Evolutionary conservation across 2,329 filamentous ascomycete species (phyloP), one percentile per base, ranked within the genome.

Genomic region (Raffaelea deltoideospora): DNA sequence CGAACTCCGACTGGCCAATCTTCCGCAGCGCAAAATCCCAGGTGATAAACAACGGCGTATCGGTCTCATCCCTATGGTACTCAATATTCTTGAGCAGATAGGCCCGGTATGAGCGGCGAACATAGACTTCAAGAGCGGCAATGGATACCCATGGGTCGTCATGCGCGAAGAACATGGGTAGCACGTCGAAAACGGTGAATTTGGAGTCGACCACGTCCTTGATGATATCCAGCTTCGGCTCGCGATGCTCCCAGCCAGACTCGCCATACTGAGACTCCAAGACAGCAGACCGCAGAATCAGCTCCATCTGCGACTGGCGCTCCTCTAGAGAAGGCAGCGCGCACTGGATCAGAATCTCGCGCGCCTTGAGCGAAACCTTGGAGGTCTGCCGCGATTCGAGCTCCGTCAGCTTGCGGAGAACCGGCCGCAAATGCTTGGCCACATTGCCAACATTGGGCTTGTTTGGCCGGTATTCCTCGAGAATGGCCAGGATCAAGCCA

Each of bases 191-290:
- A 45, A 98, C 90, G 30, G 88, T 96, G 65, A 92, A 96, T 64
- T 93, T 93, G 37, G 90, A 96, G 59, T 98, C 90, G 36, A 98
- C 85, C 23, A 98, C 87, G 59, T 98, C 90, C 67, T 94, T 94
- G 62, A 98, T 79, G 45, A 93, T 68, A 18, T 92, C 81, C 37
- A 93, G 65, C 59, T 80, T 84, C 33, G 90, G 90, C 59, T 95
- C 83, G 47, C 90, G 73, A 63, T 98, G 90, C 45, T 95, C 88
- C 82, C 84, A 94, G 35, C 88, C 87, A 42, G 84, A 87, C 69
- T 98, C 90, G 41, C 90, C 90, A 52, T 98, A 98, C 48, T 83
- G 79, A n/a, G 87, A 94, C 58, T 98, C 86, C 8, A 95, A 76
- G 18, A 98, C 90, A 1, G 90, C 88, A 20, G 88, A 94, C 41